Base-by-base conservation (phyloP, 2,329 filamentous ascomycete species). In the Fusarium veterinarium region DNA sequence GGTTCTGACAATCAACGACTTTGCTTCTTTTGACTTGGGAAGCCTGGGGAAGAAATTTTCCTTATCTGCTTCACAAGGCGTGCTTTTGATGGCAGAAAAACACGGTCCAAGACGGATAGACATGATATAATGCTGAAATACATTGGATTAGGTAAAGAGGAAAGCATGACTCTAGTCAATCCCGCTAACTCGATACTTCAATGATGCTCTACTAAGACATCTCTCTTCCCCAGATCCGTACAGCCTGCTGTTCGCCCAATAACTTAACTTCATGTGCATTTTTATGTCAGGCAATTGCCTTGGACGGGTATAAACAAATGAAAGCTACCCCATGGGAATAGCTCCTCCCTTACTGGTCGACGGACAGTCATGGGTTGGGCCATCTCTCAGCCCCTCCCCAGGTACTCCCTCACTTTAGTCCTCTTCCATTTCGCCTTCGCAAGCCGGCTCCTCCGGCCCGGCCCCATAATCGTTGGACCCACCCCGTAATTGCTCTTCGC, bases 301-400 rank as follows among this genome's bases (percentile, higher is more conserved):
- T 55, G 25, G 55, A 58, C 45, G 59, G 71, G 71, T 74, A 73
- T 74, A 61, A 71, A 74, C 58, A 74, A 57, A 64, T 42, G 38
- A 28, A 62, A 48, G 23, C 70, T 58, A 52, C 55, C 61, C 58
- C 52, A 64, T 68, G 52, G 57, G 52, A 71, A 60, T 52, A 67
- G 38, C 46, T 60, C 49, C 40, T 49, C 40, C 57, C 37, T 64
- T 37, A 45, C 38, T 71, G 44, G 57, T 45, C 59, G n/a, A 52
- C 19, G 33, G 38, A 37, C 23, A 44, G 46, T 17, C 31, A 52
- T 51, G n/a, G 41, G 44, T 30, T 49, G 33, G 60, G 38, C 57
- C 57, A 60, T 49, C 41, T 60, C 35, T 44, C 41, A 23, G 42
- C 49, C 49, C 49, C 19, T 65, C 42, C 41, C 38, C 41, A 35